These are phyloP conservation scores for Cytospora mali DNA, from an alignment of 2,329 filamentous ascomycete genomes.

Conservation along the genomic window DNA sequence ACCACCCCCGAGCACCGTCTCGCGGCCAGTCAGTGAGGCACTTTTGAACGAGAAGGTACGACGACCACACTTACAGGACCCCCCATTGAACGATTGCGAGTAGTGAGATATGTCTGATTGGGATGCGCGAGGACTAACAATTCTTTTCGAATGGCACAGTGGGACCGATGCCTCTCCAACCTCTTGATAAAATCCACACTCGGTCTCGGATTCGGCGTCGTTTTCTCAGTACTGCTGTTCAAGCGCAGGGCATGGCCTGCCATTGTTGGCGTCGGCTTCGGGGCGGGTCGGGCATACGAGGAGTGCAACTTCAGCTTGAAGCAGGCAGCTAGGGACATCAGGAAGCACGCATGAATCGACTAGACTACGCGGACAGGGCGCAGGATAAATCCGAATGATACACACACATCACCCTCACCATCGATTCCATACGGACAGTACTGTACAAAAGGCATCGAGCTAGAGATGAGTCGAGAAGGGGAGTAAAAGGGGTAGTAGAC, in stretches of 20 bases:
- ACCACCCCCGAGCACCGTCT: conserved; percentile 64
- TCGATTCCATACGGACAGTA: not conserved
- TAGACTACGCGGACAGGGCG: not conserved
- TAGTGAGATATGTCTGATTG: not conserved
- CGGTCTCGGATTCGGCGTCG: conserved; percentile 94
- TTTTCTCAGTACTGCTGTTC: conserved; percentile 98
- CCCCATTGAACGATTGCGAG: not conserved
- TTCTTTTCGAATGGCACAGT: conserved; percentile 55
- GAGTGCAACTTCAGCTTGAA: conserved; percentile 88
- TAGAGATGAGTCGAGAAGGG: conserved; percentile 1
- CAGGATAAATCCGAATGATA: not conserved
- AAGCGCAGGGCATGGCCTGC: conserved; percentile 97
- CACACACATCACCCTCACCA: not conserved
- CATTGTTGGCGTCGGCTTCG: conserved; percentile 92
- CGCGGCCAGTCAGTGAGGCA: conserved; percentile 93
- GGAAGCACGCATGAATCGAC: conserved; percentile 49
- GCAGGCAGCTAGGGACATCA: conserved; percentile 60
- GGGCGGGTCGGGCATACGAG: conserved; percentile 94
- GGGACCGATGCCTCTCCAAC: conserved; percentile 98
- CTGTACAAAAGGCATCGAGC: conserved; percentile 24
- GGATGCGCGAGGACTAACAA: conserved; percentile 3
- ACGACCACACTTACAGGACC: conserved; percentile 9
- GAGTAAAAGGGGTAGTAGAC: not conserved
- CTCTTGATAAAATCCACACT: conserved; percentile 95
- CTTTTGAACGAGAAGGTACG: conserved; percentile 97